Base-by-base conservation (phyloP, 1,139 yeast species). In the Protomyces gravidus region DNA sequence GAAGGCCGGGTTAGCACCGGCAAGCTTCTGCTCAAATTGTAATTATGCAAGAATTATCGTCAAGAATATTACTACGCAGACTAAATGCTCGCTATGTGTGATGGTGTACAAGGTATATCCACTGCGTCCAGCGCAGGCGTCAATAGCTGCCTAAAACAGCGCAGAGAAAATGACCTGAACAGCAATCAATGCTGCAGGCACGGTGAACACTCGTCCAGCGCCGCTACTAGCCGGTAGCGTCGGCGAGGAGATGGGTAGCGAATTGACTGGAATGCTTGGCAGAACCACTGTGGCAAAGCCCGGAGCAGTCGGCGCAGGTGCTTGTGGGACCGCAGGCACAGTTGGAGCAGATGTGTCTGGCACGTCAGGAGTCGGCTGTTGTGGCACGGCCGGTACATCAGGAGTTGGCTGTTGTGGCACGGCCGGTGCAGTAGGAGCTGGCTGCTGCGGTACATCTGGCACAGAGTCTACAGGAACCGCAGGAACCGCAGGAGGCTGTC, bases 1-100 rank as follows among this genome's bases (percentile, higher is more conserved):
- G 96, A 88, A 71, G 73, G 80, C 11, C 84, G 96, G 67, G 79
- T 76, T 66, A 86, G 96, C 42, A 80, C 86, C 2, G 97, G 97
- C 55, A 89, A 87, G 72, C 73, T 87, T 62, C 15, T 55, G 17
- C 27, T 55, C 27, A 36, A 39, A 33, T 13, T 40, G n/a, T 47
- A 17, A 17, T n/a, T n/a, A n/a, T n/a, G n/a, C n/a, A n/a, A n/a
- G n/a, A n/a, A n/a, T n/a, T n/a, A n/a, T n/a, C n/a, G n/a, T n/a
- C n/a, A n/a, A n/a, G n/a, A n/a, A n/a, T n/a, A n/a, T n/a, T n/a
- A n/a, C n/a, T n/a, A n/a, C n/a, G n/a, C n/a, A n/a, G n/a, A n/a
- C 42, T 36, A 36, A n/a, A 36, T 36, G 42, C 42, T 36, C 17
- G 11, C 42, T 19, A 36, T 36, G 42, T 23, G 40, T 36, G 9